Evolutionary conservation across 768 basidiomycete genomes (phyloP), one percentile per base, ranked within the genome.

Genomic region (Cystobasidium ongulense): DNA sequence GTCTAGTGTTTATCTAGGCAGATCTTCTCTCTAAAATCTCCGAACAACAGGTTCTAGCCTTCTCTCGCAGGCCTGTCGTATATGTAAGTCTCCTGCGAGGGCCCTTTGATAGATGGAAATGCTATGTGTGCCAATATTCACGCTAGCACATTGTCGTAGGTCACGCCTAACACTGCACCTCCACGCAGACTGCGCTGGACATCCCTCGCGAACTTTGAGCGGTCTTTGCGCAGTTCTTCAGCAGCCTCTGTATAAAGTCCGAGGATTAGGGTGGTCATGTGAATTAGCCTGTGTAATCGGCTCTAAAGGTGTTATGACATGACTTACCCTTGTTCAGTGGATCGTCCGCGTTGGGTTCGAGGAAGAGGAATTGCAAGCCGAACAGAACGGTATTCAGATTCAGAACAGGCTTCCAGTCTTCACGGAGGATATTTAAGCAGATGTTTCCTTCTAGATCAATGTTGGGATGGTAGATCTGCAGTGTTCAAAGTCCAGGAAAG

Each of bases 331-430:
- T 99, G 85, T 99, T 99, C 79, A 99, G 81, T 18, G 96, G 96
- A 82, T 99, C 96, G 78, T 98, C 95, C 43, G 96, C 90, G 78
- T 99, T 99, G 17, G 96, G 96, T 82, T 99, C 96, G 72, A 99
- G 84, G 86, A 99, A 99, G 65, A 99, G 86, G 80, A 97, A 99
- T 81, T 99, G 96, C 72, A 99, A 82, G 39, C 96, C 96, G 74
- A 98, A 91, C 92, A 98, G 95, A 76, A 99, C 92, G 35, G 94
- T 91, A 81, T 93, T 97, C 65, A 99, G 85, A 82, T 97, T 98
- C 53, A 99, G 84, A 1, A 99, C 96, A 4, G 96, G 96, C 80
- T 99, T 99, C 96, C 96, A 99, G 83, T 99, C 96, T 84, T 99
- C 96, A 80, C 96, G 88, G 73, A 98, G 86, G 80, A 98, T 97